phyloP scores from a whole-genome alignment of 257 asterid genomes.

The Nicotiana sylvestris region DNA sequence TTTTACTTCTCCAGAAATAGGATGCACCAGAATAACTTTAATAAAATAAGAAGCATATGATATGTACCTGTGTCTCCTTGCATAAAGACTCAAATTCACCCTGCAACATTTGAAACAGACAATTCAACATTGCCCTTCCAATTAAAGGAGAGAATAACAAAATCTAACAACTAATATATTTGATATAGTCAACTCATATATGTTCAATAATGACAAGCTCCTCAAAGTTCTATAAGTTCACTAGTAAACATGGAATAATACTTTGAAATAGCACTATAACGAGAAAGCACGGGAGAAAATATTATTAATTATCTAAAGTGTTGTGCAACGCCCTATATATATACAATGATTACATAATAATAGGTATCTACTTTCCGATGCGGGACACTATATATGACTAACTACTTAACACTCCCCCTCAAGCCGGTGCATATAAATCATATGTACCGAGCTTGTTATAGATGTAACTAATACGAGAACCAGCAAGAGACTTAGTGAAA shows the following conservation, averaged over 20 bases:
- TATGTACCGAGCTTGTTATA: too few relatives aligned
- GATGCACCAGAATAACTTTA: not conserved
- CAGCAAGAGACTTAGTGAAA: too few relatives aligned
- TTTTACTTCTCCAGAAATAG: too few relatives aligned
- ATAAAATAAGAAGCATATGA: not conserved
- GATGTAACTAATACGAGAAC: too few relatives aligned
- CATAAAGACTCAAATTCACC: conserved; percentile 50
- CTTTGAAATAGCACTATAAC: not conserved
- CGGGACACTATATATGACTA: too few relatives aligned
- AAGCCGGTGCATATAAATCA: too few relatives aligned
- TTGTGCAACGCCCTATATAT: too few relatives aligned
- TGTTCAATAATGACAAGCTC: not conserved
- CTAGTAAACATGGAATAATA: not conserved
- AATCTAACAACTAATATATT: not conserved
- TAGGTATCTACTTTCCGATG: too few relatives aligned
- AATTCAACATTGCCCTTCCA: not conserved
- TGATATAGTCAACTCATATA: not conserved
- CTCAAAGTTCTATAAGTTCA: not conserved
- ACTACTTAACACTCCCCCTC: too few relatives aligned
- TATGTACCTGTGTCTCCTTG: conserved; percentile 52
- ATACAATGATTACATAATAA: too few relatives aligned
- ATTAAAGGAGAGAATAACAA: not conserved
- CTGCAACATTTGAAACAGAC: conserved; percentile 38
- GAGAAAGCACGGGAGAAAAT: too few relatives aligned
- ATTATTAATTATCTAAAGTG: too few relatives aligned